These are phyloP conservation scores for Thelonectria rubi DNA, from an alignment of 2,329 filamentous ascomycete genomes.

Conservation along the genomic window DNA sequence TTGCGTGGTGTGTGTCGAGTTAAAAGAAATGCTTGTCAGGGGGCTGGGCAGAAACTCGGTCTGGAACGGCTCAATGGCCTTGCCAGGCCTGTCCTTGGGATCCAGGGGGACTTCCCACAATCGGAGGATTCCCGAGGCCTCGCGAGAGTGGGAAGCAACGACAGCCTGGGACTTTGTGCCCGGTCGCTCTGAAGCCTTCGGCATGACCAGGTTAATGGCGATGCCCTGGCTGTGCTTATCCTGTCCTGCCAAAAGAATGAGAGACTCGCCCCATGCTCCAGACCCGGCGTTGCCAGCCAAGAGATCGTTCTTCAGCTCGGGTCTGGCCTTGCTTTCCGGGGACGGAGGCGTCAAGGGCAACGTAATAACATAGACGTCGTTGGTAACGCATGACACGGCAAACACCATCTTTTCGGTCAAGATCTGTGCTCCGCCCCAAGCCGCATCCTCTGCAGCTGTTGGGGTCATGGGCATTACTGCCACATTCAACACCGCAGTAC, in stretches of 20 bases:
- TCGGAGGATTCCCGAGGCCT: constrained; percentile 66
- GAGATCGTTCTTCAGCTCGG: constrained; percentile 61
- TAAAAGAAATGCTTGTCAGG: constrained; percentile 67
- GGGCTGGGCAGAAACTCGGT: constrained; percentile 66
- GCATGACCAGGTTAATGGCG: constrained; percentile 61
- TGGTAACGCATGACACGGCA: constrained; percentile 66
- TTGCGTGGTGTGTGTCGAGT: constrained; percentile 66
- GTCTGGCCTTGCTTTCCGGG: constrained; percentile 64
- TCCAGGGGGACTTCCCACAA: constrained; percentile 67
- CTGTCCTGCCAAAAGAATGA: constrained; percentile 64
- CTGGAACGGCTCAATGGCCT: constrained; percentile 63
- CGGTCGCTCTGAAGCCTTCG: constrained; percentile 52
- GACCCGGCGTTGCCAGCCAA: constrained; percentile 65
- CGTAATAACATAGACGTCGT: constrained; percentile 65
- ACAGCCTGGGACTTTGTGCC: constrained; percentile 55
- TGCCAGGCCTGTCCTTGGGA: constrained; percentile 42
- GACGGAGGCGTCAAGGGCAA: constrained; percentile 70
- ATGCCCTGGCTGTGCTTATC: constrained; percentile 62
- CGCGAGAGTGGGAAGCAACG: constrained; percentile 68
- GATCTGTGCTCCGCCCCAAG: constrained; percentile 56
- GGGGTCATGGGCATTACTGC: constrained; percentile 64
- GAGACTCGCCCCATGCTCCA: constrained; percentile 70
- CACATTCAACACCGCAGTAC: constrained; percentile 63
- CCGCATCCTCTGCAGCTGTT: constrained; percentile 57
- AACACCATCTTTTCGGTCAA: constrained; percentile 69